These are phyloP conservation scores for Wallacemonas sp. DNA, from an alignment of 208 protist species.

Conservation along the genomic window DNA sequence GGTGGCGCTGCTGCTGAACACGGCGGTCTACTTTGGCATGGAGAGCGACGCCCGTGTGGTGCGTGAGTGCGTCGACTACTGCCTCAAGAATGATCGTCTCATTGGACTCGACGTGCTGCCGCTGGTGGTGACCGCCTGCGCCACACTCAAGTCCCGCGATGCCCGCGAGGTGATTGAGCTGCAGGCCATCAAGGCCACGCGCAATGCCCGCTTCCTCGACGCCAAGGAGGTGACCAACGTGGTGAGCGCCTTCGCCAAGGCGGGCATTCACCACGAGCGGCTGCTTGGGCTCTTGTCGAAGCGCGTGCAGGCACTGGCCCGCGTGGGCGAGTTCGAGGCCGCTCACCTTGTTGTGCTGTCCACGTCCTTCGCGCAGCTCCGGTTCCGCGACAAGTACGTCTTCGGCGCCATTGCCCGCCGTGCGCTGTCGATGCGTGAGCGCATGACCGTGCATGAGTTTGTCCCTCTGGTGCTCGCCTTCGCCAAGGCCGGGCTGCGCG, in stretches of 20 bases:
- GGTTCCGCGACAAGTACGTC: slow-evolving; percentile 82
- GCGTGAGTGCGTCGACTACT: slow-evolving; percentile 93
- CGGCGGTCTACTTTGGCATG: slow-evolving; percentile 94
- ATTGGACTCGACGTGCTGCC: slow-evolving; percentile 86
- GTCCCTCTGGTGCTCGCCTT: slow-evolving; percentile 86
- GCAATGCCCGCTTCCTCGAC: slow-evolving; percentile 86
- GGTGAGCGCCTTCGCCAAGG: slow-evolving; percentile 89
- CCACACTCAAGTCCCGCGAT: slow-evolving; percentile 90
- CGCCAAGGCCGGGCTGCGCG: slow-evolving; percentile 84
- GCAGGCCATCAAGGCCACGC: slow-evolving; percentile 84
- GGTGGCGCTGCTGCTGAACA: slow-evolving; percentile 87
- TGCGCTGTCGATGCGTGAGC: slow-evolving; percentile 87
- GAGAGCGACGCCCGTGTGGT: slow-evolving; percentile 89
- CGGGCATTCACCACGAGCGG: slow-evolving; percentile 84
- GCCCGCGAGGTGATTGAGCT: slow-evolving; percentile 92
- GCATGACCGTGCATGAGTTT: slow-evolving; percentile 89
- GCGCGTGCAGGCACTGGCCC: slow-evolving; percentile 85
- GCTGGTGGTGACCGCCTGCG: slow-evolving; percentile 88
- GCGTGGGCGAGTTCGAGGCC: slow-evolving; percentile 90
- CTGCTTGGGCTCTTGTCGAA: slow-evolving; percentile 77
- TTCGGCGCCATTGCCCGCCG: slow-evolving; percentile 83
- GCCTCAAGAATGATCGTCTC: slow-evolving; percentile 88
- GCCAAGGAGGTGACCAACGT: slow-evolving; percentile 88
- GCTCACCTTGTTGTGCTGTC: slow-evolving; percentile 87
- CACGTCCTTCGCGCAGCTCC: slow-evolving; percentile 78